phyloP scores from a whole-genome alignment of 2,329 filamentous ascomycete genomes.

The Xylariaceae sp. region DNA sequence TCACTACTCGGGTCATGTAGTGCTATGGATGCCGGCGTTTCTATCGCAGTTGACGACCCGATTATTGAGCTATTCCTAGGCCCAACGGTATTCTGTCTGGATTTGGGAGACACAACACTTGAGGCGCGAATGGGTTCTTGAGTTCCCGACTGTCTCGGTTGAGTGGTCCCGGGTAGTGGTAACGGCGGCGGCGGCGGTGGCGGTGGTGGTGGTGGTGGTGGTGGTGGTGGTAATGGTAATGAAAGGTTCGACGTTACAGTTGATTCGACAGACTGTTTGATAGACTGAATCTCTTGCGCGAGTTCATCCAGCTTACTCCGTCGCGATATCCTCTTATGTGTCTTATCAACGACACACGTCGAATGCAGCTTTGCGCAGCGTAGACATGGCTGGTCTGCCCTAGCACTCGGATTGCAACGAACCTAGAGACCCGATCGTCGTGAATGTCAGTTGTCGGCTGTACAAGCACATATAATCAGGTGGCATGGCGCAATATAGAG shows the following conservation, averaged over 20 bases:
- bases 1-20: slow-evolving; percentile 19
- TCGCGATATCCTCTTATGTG: slow-evolving; percentile 31
- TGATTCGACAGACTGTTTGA: slow-evolving; percentile 45
- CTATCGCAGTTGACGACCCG: slow-evolving; percentile 27
- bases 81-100: slow-evolving; percentile 9
- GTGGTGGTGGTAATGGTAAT: slow-evolving; percentile 12
- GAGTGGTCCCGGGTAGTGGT: neutral
- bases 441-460: neutral
- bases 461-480: neutral
- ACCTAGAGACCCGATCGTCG: slow-evolving; percentile 20
- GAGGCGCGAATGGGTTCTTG: slow-evolving; percentile 22
- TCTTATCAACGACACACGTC: slow-evolving; percentile 30
- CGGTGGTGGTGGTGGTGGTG: no score
- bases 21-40: slow-evolving; percentile 28
- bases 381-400: slow-evolving; percentile 27
- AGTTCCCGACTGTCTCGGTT: slow-evolving; percentile 18
- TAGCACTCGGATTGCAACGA: slow-evolving; percentile 30
- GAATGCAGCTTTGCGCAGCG: slow-evolving; percentile 29
- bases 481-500: neutral
- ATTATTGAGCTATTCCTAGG: slow-evolving; percentile 1
- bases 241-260: slow-evolving; percentile 13
- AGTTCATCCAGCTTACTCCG: slow-evolving; percentile 49
- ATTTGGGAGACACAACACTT: slow-evolving; percentile 7
- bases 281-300: slow-evolving; percentile 49
- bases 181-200: no score